Evolutionary conservation across 2,329 filamentous ascomycete genomes (phyloP).

Genomic region (Ophiostoma himal-ulmi): DNA sequence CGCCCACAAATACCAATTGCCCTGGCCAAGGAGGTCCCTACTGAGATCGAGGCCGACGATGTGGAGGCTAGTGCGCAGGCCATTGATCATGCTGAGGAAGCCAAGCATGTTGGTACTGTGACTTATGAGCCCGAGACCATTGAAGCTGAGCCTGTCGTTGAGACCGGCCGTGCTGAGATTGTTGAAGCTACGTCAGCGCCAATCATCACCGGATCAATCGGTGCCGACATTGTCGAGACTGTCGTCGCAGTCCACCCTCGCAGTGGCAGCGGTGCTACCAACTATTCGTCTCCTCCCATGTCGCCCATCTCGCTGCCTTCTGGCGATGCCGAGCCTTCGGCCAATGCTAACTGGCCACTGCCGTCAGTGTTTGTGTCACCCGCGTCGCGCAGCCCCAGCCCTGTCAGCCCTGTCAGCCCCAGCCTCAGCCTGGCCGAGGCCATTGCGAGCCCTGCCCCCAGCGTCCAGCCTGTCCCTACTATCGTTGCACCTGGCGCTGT

Average conservation of each 20-base stretch:
- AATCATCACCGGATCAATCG: background rate
- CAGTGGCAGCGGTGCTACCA: background rate
- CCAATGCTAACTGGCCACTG: background rate
- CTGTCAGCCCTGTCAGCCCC: background rate
- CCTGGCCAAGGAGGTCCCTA: background rate
- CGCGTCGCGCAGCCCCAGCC: background rate
- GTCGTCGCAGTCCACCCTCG: background rate
- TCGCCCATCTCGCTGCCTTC: conserved; percentile 10
- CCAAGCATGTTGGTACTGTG: background rate
- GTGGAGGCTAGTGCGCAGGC: background rate
- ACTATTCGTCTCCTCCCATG: background rate
- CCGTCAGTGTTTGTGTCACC: background rate
- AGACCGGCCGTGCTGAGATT: background rate
- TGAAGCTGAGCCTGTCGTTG: background rate
- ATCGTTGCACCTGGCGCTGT: background rate
- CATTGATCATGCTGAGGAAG: background rate
- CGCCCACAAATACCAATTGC: background rate
- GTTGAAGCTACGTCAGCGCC: background rate
- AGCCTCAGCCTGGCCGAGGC: background rate
- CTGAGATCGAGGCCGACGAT: background rate
- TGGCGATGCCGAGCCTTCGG: conserved; percentile 9
- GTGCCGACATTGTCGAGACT: conserved; percentile 7
- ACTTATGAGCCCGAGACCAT: background rate
- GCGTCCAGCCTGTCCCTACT: background rate
- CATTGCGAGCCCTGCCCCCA: background rate